Evolutionary conservation across 306 rosid species (phyloP).

Genomic region (Oemleria cerasiformis): DNA sequence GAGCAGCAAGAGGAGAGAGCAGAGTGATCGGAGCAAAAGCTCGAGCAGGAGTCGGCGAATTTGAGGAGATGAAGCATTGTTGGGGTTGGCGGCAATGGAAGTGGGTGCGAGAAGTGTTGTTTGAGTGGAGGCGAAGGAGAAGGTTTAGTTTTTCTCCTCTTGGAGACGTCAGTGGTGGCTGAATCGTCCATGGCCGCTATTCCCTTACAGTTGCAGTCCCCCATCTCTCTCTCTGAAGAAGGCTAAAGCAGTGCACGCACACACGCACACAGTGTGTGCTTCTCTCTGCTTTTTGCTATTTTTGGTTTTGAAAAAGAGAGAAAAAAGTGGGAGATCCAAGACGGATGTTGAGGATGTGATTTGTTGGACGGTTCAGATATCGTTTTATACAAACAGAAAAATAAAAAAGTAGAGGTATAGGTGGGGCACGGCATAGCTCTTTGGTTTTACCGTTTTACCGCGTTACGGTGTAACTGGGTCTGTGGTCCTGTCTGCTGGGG

Average conservation of each 20-base stretch:
- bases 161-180: slow-evolving; percentile 32
- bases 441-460: neutral
- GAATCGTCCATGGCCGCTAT: slow-evolving; percentile 32
- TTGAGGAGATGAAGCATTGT: neutral
- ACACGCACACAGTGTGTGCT: slow-evolving; percentile 4
- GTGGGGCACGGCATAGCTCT: neutral
- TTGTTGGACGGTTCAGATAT: slow-evolving; percentile 49
- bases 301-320: slow-evolving; percentile 11
- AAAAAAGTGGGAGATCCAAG: slow-evolving; percentile 39
- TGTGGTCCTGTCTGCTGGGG: slow-evolving; percentile 20
- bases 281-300: neutral
- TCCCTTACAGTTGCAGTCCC: slow-evolving; percentile 48
- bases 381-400: neutral
- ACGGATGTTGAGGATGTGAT: slow-evolving; percentile 32
- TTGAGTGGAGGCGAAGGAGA: neutral
- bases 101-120: neutral
- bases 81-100: neutral
- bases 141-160: slow-evolving; percentile 41
- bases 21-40: slow-evolving; percentile 27
- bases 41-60: slow-evolving; percentile 3
- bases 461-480: neutral
- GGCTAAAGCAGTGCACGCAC: slow-evolving; percentile 12
- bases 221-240: slow-evolving; percentile 26
- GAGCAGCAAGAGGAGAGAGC: slow-evolving; percentile 43
- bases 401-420: neutral